phyloP scores from a whole-genome alignment of 2,329 filamentous ascomycete species.

The Ophiosphaerella herpotricha region DNA sequence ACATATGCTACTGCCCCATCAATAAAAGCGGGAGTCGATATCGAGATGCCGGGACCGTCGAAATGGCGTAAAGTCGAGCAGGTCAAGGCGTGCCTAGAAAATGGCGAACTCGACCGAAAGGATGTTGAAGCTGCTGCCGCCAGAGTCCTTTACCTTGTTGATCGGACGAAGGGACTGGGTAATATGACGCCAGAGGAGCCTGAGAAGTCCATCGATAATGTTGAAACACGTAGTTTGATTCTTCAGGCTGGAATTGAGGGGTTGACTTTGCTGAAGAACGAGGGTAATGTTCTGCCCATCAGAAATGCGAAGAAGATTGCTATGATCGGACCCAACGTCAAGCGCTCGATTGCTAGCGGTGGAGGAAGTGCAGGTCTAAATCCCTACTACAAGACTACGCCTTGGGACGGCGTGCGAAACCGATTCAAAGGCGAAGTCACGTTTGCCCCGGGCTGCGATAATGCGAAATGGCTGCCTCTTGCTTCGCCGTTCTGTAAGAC shows the following conservation, averaged over 20 bases:
- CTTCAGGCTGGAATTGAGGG: slow-evolving; percentile 66
- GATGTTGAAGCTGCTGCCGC: slow-evolving; percentile 52
- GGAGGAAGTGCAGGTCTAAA: slow-evolving; percentile 71
- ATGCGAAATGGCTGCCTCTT: slow-evolving; percentile 68
- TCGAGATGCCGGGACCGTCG: slow-evolving; percentile 49
- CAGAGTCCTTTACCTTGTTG: slow-evolving; percentile 66
- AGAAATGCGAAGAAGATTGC: slow-evolving; percentile 63
- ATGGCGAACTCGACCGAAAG: slow-evolving; percentile 53
- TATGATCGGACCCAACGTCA: slow-evolving; percentile 70
- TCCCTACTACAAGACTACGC: slow-evolving; percentile 69
- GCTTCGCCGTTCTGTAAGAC: slow-evolving; percentile 64
- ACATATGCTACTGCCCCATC: slow-evolving; percentile 47
- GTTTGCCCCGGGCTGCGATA: slow-evolving; percentile 67
- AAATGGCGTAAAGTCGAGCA: slow-evolving; percentile 47
- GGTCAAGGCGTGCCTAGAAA: slow-evolving; percentile 38
- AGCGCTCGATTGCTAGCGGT: slow-evolving; percentile 68
- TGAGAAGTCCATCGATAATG: slow-evolving; percentile 59
- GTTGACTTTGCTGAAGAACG: slow-evolving; percentile 68
- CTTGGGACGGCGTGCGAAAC: slow-evolving; percentile 65
- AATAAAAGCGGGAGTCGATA: slow-evolving; percentile 45
- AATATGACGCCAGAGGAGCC: slow-evolving; percentile 62
- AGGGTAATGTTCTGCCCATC: slow-evolving; percentile 63
- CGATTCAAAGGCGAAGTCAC: slow-evolving; percentile 60
- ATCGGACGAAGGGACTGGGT: slow-evolving; percentile 62
- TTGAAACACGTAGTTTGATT: slow-evolving; percentile 64